Evolutionary conservation across 2,329 filamentous ascomycete genomes (phyloP), one percentile per base, ranked within the genome.

Genomic region (Huntiella bhutanensis): DNA sequence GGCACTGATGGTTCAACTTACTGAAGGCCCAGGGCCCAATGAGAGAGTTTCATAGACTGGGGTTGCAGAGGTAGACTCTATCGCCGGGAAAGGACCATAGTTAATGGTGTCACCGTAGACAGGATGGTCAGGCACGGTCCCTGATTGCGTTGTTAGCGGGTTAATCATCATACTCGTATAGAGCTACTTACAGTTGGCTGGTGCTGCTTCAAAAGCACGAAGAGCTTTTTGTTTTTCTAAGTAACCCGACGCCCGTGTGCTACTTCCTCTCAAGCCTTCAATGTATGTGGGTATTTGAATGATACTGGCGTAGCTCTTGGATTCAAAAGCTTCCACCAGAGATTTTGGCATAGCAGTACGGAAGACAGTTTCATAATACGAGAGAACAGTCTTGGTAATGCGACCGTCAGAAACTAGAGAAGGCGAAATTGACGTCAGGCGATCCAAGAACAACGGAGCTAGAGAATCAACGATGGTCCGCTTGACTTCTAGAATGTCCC

Each of bases 381-480:
- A 55, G 51, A 66, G 51, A 46, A 63, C 50, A 6, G 54, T 52
- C 19, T 47, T 44, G 10, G 45, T 37, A 12, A 51, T 43, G 35
- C 51, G 19, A 10, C 44, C 39, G 37, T 67, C 64, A 38, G 64
- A 52, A 0, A 59, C 61, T 8, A 51, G 35, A 13, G 40, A 42
- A 0, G 72, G 72, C 0, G 71, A 61, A 2, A 75, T 55, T 1
- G 64, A 68, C 1, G 70, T 69, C 4, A 75, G 57, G 2, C 73
- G 64, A 53, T 77, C 73, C 50, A 70, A 68, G 49, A 72, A 72
- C 1, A 73, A 58, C 0, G 70, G 66, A 2, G 62, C 70, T 0
- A 76, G 61, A 0, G 70, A 68, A 51, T 75, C 71, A n/a, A 72
- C 65, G 22, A 74, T 70, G 0, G 69, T 70, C 16, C 71, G 65